Percentiles rank a stretch among this genome's conserved stretches.
These are phyloP conservation scores for Mycena olivaceomarginata DNA, from an alignment of 768 basidiomycete species.

Conservation along the genomic window DNA sequence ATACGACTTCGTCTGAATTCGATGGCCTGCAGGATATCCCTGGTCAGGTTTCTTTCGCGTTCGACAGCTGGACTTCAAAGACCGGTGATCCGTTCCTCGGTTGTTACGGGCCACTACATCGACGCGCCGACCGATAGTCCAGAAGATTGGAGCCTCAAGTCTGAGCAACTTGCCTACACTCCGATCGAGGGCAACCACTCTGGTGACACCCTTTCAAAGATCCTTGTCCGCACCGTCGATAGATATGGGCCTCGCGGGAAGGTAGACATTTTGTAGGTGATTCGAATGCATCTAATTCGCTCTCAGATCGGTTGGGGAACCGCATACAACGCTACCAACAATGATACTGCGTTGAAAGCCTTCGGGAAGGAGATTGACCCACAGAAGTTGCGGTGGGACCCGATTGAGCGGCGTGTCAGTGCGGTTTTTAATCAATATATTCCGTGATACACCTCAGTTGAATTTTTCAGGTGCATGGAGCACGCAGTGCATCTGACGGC, in stretches of 20 bases:
- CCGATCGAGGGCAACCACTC: slow-evolving; percentile 31
- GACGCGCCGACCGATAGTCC: slow-evolving; percentile 17
- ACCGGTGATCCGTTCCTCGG: slow-evolving; percentile 43
- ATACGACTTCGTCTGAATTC: neutral
- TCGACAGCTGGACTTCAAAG: slow-evolving; percentile 43
- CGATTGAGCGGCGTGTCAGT: slow-evolving; percentile 47
- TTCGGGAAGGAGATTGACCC: slow-evolving; percentile 43
- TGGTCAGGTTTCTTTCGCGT: slow-evolving; percentile 40
- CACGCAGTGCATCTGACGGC: slow-evolving; percentile 54
- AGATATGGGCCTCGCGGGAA: slow-evolving; percentile 46
- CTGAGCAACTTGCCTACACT: slow-evolving; percentile 37
- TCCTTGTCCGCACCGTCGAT: slow-evolving; percentile 38
- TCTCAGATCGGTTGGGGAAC: slow-evolving; percentile 55
- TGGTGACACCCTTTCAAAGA: slow-evolving; percentile 47
- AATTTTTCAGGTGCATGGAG: slow-evolving; percentile 55
- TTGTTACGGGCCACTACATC: slow-evolving; percentile 45
- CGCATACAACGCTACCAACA: slow-evolving; percentile 52
- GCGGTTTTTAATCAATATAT: neutral
- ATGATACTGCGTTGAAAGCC: slow-evolving; percentile 49
- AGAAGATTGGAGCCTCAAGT: slow-evolving; percentile 29
- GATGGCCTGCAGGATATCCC: slow-evolving; percentile 9
- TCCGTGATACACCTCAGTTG: neutral
- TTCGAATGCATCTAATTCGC: neutral
- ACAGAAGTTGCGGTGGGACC: slow-evolving; percentile 45
- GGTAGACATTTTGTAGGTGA: slow-evolving; percentile 33